These are phyloP conservation scores for Amanita pseudoporphyria DNA, from an alignment of 768 basidiomycete species.

Conservation along the genomic window DNA sequence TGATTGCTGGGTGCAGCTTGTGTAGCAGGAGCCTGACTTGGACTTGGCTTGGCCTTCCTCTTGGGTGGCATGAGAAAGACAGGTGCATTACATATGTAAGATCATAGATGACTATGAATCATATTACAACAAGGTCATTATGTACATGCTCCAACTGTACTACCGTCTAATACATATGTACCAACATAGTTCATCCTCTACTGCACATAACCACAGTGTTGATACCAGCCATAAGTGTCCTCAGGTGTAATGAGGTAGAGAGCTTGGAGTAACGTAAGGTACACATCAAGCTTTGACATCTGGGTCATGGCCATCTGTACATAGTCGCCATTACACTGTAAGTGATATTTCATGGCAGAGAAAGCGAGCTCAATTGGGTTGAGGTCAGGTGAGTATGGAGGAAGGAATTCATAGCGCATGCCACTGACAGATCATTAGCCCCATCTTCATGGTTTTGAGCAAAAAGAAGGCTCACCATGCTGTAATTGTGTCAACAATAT, in stretches of 20 bases:
- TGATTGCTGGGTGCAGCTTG: too few relatives aligned
- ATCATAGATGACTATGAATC: too few relatives aligned
- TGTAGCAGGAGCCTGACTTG: too few relatives aligned
- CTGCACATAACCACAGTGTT: neutral
- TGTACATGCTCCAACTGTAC: too few relatives aligned
- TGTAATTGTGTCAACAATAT: neutral
- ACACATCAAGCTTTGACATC: neutral
- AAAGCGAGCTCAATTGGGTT: constrained; percentile 9
- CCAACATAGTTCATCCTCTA: too few relatives aligned
- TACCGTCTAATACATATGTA: too few relatives aligned
- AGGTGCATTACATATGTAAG: too few relatives aligned
- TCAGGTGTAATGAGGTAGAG: constrained; percentile 1
- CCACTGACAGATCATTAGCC: neutral
- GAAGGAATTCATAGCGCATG: constrained; percentile 1
- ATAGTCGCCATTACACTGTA: neutral
- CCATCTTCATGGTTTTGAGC: neutral
- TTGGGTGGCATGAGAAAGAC: too few relatives aligned
- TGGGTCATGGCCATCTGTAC: constrained; percentile 3
- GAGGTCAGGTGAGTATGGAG: neutral
- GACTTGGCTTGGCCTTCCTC: too few relatives aligned
- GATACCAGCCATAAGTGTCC: neutral
- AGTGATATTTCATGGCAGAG: constrained; percentile 9
- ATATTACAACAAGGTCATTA: too few relatives aligned
- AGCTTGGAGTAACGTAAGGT: neutral
- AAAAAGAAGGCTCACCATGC: neutral